phyloP scores from a whole-genome alignment of 352 stramenopile genomes.

The Phytophthora chlamydospora region DNA sequence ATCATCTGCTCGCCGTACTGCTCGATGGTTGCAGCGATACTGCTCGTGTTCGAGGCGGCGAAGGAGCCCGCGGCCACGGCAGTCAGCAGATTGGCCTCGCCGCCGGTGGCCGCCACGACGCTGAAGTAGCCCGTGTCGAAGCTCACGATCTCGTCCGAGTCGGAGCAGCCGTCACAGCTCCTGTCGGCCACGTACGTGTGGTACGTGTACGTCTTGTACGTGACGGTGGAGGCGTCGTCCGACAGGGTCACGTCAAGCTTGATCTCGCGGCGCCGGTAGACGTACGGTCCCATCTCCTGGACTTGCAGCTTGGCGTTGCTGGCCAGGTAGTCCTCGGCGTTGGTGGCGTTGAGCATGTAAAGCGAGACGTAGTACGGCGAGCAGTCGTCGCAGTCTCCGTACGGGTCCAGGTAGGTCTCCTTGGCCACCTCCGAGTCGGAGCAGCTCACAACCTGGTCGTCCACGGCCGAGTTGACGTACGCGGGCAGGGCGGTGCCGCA shows the following conservation, averaged over 20 bases:
- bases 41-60: conserved; percentile 24
- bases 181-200: conserved; percentile 56
- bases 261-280: conserved; percentile 68
- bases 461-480: conserved; percentile 58
- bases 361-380: conserved; percentile 74
- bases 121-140: conserved; percentile 76
- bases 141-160: conserved; percentile 60
- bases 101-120: conserved; percentile 63
- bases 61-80: conserved; percentile 56
- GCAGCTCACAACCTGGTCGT: conserved; percentile 48
- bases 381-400: conserved; percentile 80
- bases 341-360: conserved; percentile 80
- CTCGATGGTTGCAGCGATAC: conserved; percentile 34
- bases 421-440: conserved; percentile 44
- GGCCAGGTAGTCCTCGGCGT: conserved; percentile 63
- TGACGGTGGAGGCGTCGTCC: conserved; percentile 58
- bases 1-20: conserved; percentile 67
- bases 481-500: conserved; percentile 59
- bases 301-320: conserved; percentile 62
- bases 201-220: conserved; percentile 84
- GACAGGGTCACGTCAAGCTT: conserved; percentile 67
- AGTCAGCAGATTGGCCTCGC: conserved; percentile 62
- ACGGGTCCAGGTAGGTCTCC: conserved; percentile 54
- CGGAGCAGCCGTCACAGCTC: conserved; percentile 64
- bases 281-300: conserved; percentile 71